Evolutionary conservation across 2,329 filamentous ascomycete species (phyloP), one percentile per base, ranked within the genome.

Genomic region (Beauveria sp.): DNA sequence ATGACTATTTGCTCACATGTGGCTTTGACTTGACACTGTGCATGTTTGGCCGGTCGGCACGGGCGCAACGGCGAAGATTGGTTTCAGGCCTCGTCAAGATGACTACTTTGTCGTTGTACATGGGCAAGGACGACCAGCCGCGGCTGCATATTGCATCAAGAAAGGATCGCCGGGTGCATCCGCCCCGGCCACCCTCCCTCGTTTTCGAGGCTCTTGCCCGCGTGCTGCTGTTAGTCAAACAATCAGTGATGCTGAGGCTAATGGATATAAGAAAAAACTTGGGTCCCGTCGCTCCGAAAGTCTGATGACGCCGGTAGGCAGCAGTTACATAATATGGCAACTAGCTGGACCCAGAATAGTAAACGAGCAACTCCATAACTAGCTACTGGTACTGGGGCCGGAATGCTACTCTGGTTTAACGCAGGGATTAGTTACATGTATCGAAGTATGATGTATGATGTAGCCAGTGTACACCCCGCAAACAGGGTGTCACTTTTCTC

Each of bases 401-500:
- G 55, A 52, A 59, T 59, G 55, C 47, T 28, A 59, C 55, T 51
- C 46, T 51, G 47, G 37, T 51, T 34, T 58, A 22, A 47, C 26
- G 46, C 10, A 37, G 41, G 28, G 41, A 44, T 51, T 58, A 10
- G 28, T 30, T 10, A 30, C 9, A 30, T 10, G 26, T 26, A 26
- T 7, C 4, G 6, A 26, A 22, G 28, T 30, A 28, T 28, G 28
- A 34, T 12, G 2, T 30, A 28, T 28, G 28, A 28, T 28, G 43
- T 56, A 43, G 24, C 44, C 8, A 50, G 22, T 50, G 41, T 20
- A 43, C 34, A 52, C 55, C 55, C 55, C 46, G 44, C 43, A 41
- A 48, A 48, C 20, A 40, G 30, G 28, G 28, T 24, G 6, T 30
- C 14, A 9, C n/a, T 3, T 3, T 40, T 56, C n/a, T 46, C 26